phyloP scores from a whole-genome alignment of 139 green algal genomes.

The Closterium sp. region DNA sequence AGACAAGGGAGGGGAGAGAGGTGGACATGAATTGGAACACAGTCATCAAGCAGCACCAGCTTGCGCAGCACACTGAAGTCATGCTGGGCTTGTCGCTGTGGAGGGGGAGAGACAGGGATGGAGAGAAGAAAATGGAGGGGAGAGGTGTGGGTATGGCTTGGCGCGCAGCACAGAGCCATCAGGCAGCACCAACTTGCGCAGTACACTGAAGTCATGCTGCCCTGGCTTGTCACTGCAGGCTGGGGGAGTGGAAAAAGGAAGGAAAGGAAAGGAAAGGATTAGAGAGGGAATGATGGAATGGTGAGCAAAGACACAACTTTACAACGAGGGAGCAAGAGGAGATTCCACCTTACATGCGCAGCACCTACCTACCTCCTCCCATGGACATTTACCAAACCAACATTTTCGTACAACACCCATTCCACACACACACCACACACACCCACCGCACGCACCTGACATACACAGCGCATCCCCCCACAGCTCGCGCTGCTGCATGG shows the following conservation, averaged over 20 bases:
- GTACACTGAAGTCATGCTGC: conserved; percentile 78
- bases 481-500: conserved; percentile 66
- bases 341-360: too few species aligned
- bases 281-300: too few species aligned
- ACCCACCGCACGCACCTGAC: conserved; percentile 71
- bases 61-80: conserved; percentile 73
- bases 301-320: too few species aligned
- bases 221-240: conserved; percentile 80
- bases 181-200: conserved; percentile 75
- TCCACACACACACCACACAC: too few species aligned
- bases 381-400: too few species aligned
- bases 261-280: too few species aligned
- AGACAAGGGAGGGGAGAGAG: neutral
- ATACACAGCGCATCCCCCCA: conserved; percentile 76
- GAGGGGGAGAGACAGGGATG: neutral
- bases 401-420: too few species aligned
- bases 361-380: too few species aligned
- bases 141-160: neutral
- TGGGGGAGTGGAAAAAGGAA: neutral
- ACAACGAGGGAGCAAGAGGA: too few species aligned
- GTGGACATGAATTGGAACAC: neutral
- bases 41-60: conserved; percentile 76
- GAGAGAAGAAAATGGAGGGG: too few species aligned
- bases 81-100: conserved; percentile 77
- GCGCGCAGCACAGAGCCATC: conserved; percentile 55